Conservation (phyloP, 768 basidiomycete species). For the Gloeopeniophorella convolvens region DNA sequence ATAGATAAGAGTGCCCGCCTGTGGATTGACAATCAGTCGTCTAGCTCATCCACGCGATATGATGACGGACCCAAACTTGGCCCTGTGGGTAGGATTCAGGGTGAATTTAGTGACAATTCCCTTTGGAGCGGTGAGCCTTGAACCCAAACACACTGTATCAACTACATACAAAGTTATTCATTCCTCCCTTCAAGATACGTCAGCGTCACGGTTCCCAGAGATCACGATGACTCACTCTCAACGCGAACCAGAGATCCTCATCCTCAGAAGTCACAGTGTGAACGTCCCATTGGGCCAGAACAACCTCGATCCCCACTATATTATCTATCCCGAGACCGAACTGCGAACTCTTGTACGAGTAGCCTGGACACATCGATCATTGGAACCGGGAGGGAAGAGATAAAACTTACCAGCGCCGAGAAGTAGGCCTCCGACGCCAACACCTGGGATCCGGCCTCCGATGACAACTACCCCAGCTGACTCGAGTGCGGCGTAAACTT, state of each 20-base stretch:
- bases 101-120: conserved; percentile 55
- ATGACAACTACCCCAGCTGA: conserved; percentile 18
- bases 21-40: neutral
- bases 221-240: conserved; percentile 28
- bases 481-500: conserved; percentile 19
- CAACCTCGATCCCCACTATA: conserved; percentile 45
- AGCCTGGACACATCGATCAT: conserved; percentile 36
- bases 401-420: conserved; percentile 22
- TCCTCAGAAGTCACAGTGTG: conserved; percentile 24
- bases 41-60: neutral
- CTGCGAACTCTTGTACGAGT: conserved; percentile 53
- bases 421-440: conserved; percentile 22
- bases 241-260: conserved; percentile 34
- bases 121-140: conserved; percentile 19
- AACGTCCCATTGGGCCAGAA: conserved; percentile 45
- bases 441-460: conserved; percentile 21
- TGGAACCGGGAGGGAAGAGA: too few relatives aligned
- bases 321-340: conserved; percentile 48
- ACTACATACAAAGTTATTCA: conserved; percentile 45
- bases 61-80: conserved; percentile 44
- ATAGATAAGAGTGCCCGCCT: neutral
- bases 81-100: conserved; percentile 44
- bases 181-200: conserved; percentile 37
- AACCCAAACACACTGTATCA: neutral
- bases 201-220: neutral